Base-by-base conservation (phyloP, 148 eudicot species). In the Cornus controversa region DNA sequence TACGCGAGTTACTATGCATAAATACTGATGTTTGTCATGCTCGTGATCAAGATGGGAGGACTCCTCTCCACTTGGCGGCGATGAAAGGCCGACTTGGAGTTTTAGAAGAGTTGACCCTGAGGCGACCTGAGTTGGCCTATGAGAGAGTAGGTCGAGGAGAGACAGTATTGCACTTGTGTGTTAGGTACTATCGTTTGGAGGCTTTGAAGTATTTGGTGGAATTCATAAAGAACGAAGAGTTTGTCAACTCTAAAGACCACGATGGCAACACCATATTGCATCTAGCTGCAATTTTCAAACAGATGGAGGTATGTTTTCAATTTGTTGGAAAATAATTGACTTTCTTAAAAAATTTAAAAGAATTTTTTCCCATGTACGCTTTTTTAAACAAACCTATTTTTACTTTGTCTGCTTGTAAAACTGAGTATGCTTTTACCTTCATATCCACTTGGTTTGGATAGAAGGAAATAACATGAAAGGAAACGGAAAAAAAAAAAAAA, bases 201-300 rank as follows among this genome's bases (percentile, higher is more conserved):
- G 84, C 78, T 26, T 72, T 84, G 73, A 37, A 73, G 16, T 77
- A 76, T 37, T 62, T 81, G 16, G 68, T 79, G 53, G 76, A 75
- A 1, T 62, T 66, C 27, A 50, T 54, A 57, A 75, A 57, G 53
- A 75, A 36, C 54, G 71, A 80, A 25, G 69, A 71, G 10, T 72
- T 82, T 47, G 24, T 85, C 16, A 75, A 75, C 68, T 69, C 37
- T 20, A 80, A 10, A 29, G 84, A 85, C 81, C 79, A 78, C 67
- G 77, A 80, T 82, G 85, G 83, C 5, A 80, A 82, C 34, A 85
- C 83, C 71, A 23, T 80, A 25, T 75, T 82, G 37, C 88, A 82
- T 78, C 64, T 82, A 72, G 84, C 88, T 66, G 83, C 75, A 47
- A 11, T 80, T 0, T 27, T 77, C 74, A 82, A 72, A 74, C 73